A percentile compares a stretch with the other conserved stretches of the same genome.
Evolutionary conservation across 1,139 yeast genomes (phyloP).

Genomic region (Kluyveromyces sp.): DNA sequence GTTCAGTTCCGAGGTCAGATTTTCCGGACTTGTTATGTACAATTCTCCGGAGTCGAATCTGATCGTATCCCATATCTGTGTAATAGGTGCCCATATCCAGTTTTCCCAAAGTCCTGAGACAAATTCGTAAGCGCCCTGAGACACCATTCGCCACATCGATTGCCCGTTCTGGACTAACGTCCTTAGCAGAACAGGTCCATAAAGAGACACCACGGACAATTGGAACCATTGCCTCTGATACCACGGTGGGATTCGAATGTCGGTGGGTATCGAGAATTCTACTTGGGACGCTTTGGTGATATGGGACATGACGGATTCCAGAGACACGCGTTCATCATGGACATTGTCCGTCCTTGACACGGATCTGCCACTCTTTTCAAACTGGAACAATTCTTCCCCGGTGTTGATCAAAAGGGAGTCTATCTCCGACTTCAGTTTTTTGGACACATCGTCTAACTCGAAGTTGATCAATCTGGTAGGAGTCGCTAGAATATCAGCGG

Average conservation of each 20-base stretch:
- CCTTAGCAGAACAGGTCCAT: constrained; percentile 2
- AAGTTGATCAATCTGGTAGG: constrained; percentile 3
- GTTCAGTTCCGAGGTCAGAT: constrained; percentile 61
- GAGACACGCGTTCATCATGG: constrained; percentile 1
- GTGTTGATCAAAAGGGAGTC: constrained; percentile 3
- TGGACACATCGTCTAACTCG: constrained; percentile 2
- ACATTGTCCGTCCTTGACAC: too few relatives aligned
- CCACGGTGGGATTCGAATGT: constrained; percentile 6
- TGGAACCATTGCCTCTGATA: constrained; percentile 8
- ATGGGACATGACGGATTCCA: background rate
- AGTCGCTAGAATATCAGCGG: constrained; percentile 1
- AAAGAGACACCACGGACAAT: constrained; percentile 1
- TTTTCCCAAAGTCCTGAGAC: constrained; percentile 60
- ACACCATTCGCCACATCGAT: constrained; percentile 5
- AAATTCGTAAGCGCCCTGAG: constrained; percentile 40
- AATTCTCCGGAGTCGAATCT: constrained; percentile 50
- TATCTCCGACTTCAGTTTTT: constrained; percentile 1
- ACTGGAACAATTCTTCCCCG: constrained; percentile 2
- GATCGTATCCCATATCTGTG: constrained; percentile 67
- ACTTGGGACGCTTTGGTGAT: background rate
- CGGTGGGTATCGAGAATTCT: background rate
- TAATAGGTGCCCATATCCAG: constrained; percentile 79
- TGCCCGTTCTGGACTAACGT: constrained; percentile 1
- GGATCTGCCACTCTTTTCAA: constrained; percentile 1
- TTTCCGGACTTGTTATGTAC: constrained; percentile 64